These are phyloP conservation scores for Cyclocybe aegerita DNA, from an alignment of 768 basidiomycete genomes.

Conservation along the genomic window DNA sequence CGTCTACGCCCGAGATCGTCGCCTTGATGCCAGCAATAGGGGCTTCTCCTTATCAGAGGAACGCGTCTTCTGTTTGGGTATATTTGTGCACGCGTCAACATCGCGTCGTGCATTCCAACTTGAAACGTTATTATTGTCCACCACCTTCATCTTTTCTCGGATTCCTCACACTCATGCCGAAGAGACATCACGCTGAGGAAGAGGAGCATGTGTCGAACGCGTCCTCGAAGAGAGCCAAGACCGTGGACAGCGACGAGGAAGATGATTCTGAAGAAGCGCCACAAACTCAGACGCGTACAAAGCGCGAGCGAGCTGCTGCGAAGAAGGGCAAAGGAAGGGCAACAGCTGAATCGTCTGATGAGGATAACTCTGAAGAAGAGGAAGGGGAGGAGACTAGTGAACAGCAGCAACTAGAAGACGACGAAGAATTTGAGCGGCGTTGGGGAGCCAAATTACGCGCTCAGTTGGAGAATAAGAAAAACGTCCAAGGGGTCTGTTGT, in stretches of 20 bases:
- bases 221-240: conserved; percentile 32
- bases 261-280: conserved; percentile 18
- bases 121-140: background rate
- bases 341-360: conserved; percentile 29
- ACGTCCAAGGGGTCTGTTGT: conserved; percentile 45
- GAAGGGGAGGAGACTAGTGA: conserved; percentile 32
- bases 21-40: too few species aligned
- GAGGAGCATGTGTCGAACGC: conserved; percentile 29
- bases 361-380: conserved; percentile 24
- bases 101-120: conserved; percentile 1
- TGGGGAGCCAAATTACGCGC: conserved; percentile 56
- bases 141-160: background rate
- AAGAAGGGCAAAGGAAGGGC: conserved; percentile 27
- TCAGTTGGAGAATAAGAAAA: conserved; percentile 47
- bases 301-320: conserved; percentile 10
- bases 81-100: conserved; percentile 7
- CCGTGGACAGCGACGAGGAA: conserved; percentile 24
- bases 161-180: conserved; percentile 41
- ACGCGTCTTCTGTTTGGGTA: background rate
- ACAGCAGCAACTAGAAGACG: conserved; percentile 50
- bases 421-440: conserved; percentile 64
- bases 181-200: conserved; percentile 45
- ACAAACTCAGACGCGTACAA: conserved; percentile 16
- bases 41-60: too few species aligned
- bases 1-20: too few species aligned